Evolutionary conservation across 2,329 filamentous ascomycete genomes (phyloP).

Genomic region (Clonostachys chloroleuca): DNA sequence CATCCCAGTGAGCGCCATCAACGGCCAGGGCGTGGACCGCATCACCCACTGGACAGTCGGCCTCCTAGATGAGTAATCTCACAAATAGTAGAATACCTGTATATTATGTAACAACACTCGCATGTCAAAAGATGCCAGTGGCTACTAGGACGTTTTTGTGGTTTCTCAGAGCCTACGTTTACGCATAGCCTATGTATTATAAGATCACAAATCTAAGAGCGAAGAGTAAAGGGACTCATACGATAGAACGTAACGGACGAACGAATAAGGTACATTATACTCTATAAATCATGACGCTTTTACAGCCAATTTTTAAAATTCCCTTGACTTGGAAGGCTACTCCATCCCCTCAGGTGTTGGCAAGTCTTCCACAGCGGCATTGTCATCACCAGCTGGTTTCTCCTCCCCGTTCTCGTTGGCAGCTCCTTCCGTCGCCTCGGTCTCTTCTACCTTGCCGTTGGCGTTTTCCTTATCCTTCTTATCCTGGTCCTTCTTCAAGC

Average conservation of each 20-base stretch:
- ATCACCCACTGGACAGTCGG: slow-evolving; percentile 71
- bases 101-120: not conserved
- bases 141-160: not conserved
- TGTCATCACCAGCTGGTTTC: slow-evolving; percentile 12
- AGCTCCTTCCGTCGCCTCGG: slow-evolving; percentile 10
- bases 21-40: slow-evolving; percentile 74
- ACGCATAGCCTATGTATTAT: not conserved
- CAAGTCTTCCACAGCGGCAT: slow-evolving; percentile 27
- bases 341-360: slow-evolving; percentile 23
- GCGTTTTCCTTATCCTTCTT: slow-evolving; percentile 22
- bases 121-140: not conserved
- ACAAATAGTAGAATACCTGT: slow-evolving; percentile 3
- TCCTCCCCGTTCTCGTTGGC: slow-evolving; percentile 5
- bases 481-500: slow-evolving; percentile 43
- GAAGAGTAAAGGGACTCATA: not conserved
- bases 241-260: not conserved
- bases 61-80: slow-evolving; percentile 43
- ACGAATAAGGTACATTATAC: too few relatives aligned
- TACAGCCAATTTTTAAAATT: slow-evolving; percentile 1
- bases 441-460: slow-evolving; percentile 25
- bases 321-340: too few relatives aligned
- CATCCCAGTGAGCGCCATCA: slow-evolving; percentile 86
- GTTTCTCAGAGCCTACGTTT: not conserved
- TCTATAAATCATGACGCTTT: not conserved
- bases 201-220: slow-evolving; percentile 3